Conservation (phyloP, 768 basidiomycete species). For the Phylloporus sp. region DNA sequence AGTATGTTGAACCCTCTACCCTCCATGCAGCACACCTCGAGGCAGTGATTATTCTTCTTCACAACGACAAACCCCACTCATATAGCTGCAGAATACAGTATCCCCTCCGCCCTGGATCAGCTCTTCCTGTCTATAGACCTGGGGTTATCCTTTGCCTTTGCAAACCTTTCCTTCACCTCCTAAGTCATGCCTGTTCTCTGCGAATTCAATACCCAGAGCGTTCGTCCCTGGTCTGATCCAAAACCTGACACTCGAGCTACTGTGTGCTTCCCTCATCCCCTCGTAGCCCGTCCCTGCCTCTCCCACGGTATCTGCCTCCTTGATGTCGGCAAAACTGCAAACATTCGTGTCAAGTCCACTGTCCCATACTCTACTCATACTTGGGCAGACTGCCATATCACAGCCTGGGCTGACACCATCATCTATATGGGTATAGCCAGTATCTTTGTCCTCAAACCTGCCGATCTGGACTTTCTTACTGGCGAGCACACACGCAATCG, state of each 20-base stretch:
- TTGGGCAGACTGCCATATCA: constrained; percentile 7
- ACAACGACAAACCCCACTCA: not conserved
- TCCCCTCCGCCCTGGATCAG: not conserved
- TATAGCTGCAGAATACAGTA: not conserved
- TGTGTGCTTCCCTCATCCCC: constrained; percentile 10
- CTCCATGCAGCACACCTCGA: not conserved
- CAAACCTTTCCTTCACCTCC: not conserved
- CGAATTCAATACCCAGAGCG: constrained; percentile 8
- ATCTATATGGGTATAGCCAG: not conserved
- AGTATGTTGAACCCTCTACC: not conserved
- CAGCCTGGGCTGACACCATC: not conserved
- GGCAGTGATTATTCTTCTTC: not conserved
- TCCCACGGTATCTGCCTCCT: constrained; percentile 11
- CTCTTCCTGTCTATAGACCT: not conserved
- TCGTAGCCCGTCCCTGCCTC: constrained; percentile 17
- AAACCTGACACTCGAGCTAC: constrained; percentile 4
- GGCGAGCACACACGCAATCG: constrained; percentile 4
- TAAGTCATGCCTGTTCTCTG: constrained; percentile 12
- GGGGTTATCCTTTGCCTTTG: not conserved
- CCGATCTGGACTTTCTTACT: constrained; percentile 14
- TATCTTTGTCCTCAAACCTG: constrained; percentile 5
- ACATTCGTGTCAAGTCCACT: constrained; percentile 12
- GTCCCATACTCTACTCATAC: constrained; percentile 1
- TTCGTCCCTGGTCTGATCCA: not conserved
- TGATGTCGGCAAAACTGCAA: constrained; percentile 3